Base-by-base conservation (phyloP, 495 filamentous ascomycete species). In the Annulohypoxylon bovei region DNA sequence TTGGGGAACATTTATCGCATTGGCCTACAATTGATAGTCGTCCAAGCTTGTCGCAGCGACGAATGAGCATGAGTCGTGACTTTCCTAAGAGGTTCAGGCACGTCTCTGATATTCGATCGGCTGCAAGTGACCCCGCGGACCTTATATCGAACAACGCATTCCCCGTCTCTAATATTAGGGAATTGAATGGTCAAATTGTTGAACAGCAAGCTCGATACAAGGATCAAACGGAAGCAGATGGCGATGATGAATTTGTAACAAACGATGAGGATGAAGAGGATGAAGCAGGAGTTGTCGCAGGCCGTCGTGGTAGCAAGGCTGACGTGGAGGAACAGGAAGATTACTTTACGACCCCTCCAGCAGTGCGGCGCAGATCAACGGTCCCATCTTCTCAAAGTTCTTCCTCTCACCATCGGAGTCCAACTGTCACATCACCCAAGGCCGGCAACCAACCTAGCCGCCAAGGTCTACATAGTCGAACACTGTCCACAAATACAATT, bases 241-340 rank as follows among this genome's bases (percentile, higher is more conserved):
- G 92, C 3, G 93, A 97, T 70, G 93, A 97, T 69, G 93, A 97
- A 77, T 83, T 93, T n/a, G 85, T 93, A n/a, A 94, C 92, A 0
- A 91, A 91, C 40, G 90, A 91, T 27, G 87, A 89, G 42, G 88
- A 89, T 35, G 81, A 86, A 20, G 84, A 88, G 35, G 84, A 85
- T 32, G 81, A 39, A 27, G 35, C 82, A 27, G 69, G 75, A 52
- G 65, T 76, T 18, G 67, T 75, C 18, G 75, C 81, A 30, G 79
- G 72, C 11, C 71, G 68, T 7, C 66, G 62, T 42, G 65, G 54
- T 23, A 67, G 23, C 40, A 63, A 47, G 39, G 49, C 72, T 25
- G 46, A 77, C 25, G 67, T 55, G 30, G 65, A 77, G 69, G 61
- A 72, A 16, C 79, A 75, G 9, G 82, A 84, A 30, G 83, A 85